phyloP scores from a whole-genome alignment of 2,329 filamentous ascomycete genomes.

The Drechslerella coelobrocha region DNA sequence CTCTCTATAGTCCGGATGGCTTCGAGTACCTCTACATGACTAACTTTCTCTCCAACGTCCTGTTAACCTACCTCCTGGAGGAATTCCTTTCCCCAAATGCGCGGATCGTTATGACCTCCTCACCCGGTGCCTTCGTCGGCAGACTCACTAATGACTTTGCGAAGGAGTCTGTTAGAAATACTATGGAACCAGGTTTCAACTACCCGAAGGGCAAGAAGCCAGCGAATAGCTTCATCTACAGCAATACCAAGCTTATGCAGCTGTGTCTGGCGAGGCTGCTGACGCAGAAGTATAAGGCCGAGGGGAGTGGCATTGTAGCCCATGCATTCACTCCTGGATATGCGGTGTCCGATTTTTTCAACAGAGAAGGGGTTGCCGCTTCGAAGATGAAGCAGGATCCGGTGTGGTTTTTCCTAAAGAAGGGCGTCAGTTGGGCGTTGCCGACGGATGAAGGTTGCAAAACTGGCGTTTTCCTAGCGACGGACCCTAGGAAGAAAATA shows the following conservation, averaged over 20 bases:
- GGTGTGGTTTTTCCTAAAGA: constrained; percentile 34
- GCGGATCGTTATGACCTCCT: constrained; percentile 36
- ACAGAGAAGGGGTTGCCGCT: constrained; percentile 21
- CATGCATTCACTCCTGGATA: constrained; percentile 39
- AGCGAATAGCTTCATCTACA: constrained; percentile 24
- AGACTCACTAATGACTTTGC: constrained; percentile 18
- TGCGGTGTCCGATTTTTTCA: constrained; percentile 35
- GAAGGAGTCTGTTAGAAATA: constrained; percentile 10
- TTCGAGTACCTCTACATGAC: constrained; percentile 46
- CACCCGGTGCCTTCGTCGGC: constrained; percentile 31
- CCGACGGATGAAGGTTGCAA: constrained; percentile 33
- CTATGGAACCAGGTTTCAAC: constrained; percentile 32
- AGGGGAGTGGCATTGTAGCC: constrained; percentile 32
- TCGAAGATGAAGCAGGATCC: constrained; percentile 15
- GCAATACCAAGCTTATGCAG: constrained; percentile 32
- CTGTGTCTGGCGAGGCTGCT: constrained; percentile 29
- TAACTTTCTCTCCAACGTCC: constrained; percentile 46
- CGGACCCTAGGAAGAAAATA: constrained; percentile 27
- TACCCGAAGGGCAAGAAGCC: constrained; percentile 23
- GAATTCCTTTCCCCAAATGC: constrained; percentile 35
- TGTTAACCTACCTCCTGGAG: constrained; percentile 36
- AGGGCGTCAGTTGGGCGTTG: constrained; percentile 17
- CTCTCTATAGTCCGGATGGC: constrained; percentile 24
- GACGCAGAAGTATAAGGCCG: constrained; percentile 30
- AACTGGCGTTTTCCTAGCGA: constrained; percentile 34